Percentiles rank a stretch among this genome's conserved stretches.
Evolutionary conservation across 2,329 filamentous ascomycete species (phyloP).

Genomic region (Botryosphaeria dothidea): DNA sequence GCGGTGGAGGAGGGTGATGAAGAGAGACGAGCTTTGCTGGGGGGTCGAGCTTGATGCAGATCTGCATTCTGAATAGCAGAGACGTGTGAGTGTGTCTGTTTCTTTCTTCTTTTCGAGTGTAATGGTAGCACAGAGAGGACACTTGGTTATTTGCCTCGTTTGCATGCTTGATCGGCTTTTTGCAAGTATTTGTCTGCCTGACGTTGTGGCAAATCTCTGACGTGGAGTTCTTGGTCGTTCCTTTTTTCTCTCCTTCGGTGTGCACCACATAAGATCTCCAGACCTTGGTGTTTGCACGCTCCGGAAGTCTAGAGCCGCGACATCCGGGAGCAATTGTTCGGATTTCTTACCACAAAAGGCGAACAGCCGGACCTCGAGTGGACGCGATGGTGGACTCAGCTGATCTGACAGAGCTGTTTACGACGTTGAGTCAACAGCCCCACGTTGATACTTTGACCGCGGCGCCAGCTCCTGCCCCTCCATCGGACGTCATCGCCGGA

Average conservation of each 20-base stretch:
- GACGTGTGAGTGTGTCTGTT: background rate
- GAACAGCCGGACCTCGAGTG: no score
- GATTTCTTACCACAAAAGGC: no score
- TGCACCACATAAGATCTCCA: background rate
- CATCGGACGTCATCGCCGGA: slow-evolving; percentile 3
- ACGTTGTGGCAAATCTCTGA: no score
- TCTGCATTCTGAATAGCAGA: no score
- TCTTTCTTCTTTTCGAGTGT: no score
- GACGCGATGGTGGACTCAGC: background rate
- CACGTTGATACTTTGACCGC: background rate
- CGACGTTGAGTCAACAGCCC: background rate
- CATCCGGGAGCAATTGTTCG: no score
- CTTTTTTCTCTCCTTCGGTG: no score
- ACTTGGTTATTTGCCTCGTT: no score
- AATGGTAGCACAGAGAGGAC: no score
- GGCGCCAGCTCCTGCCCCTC: background rate
- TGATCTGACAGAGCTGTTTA: background rate
- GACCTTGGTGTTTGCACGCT: background rate
- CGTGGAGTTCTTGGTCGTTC: no score
- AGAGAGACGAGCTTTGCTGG: slow-evolving; percentile 28
- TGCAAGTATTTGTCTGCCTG: no score
- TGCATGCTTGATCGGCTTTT: no score
- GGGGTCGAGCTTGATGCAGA: background rate
- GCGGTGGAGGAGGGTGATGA: slow-evolving; percentile 27
- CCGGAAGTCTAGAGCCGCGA: background rate